phyloP scores from a whole-genome alignment of 768 basidiomycete genomes.

The Galerina marginata region DNA sequence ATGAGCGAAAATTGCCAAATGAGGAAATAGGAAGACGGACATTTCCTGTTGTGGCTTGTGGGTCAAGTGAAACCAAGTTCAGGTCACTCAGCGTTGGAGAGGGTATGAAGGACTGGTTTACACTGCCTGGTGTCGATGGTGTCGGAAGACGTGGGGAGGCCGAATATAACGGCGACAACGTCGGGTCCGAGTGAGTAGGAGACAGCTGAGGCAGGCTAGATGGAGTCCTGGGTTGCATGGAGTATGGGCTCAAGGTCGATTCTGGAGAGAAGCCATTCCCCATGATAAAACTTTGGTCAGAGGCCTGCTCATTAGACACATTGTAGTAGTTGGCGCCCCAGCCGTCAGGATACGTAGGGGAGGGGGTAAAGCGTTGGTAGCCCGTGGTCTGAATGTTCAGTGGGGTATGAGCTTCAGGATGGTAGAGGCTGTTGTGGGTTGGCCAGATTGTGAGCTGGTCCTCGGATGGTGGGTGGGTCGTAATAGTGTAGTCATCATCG shows the following conservation, averaged over 20 bases:
- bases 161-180: slow-evolving; percentile 24
- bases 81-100: slow-evolving; percentile 22
- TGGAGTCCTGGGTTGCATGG: slow-evolving; percentile 7
- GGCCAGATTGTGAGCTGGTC: slow-evolving; percentile 7
- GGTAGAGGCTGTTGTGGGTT: neutral
- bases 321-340: slow-evolving; percentile 5
- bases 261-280: slow-evolving; percentile 16
- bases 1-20: slow-evolving; percentile 10
- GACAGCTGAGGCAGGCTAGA: slow-evolving; percentile 18
- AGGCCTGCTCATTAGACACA: slow-evolving; percentile 6
- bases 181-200: slow-evolving; percentile 21
- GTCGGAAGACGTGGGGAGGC: slow-evolving; percentile 20
- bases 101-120: slow-evolving; percentile 14
- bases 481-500: slow-evolving; percentile 24
- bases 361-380: slow-evolving; percentile 1
- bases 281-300: slow-evolving; percentile 9
- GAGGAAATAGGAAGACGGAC: slow-evolving; percentile 11
- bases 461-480: slow-evolving; percentile 18
- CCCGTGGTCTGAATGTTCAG: slow-evolving; percentile 11
- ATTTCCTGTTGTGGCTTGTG: slow-evolving; percentile 2
- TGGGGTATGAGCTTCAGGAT: neutral
- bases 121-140: slow-evolving; percentile 24
- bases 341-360: slow-evolving; percentile 5
- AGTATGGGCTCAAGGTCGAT: slow-evolving; percentile 12
- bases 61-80: slow-evolving; percentile 20